These are phyloP conservation scores for Trichosporon ovoides DNA, from an alignment of 1,284 basidiomycete species.

Conservation along the genomic window DNA sequence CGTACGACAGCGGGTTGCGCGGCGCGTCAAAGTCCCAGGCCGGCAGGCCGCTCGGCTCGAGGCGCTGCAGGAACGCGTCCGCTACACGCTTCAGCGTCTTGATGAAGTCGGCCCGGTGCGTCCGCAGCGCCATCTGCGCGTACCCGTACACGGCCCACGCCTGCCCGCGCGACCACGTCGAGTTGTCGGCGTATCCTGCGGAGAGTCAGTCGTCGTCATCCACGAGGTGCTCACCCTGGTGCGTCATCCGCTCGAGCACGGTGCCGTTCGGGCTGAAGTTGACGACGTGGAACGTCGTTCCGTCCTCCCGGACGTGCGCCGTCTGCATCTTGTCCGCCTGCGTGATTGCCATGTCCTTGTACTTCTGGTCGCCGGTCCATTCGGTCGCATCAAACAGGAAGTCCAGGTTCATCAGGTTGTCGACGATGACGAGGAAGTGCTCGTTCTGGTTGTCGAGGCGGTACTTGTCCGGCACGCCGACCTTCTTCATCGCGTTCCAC, in stretches of 20 bases:
- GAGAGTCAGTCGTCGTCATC: background rate
- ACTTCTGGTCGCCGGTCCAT: conserved; percentile 32
- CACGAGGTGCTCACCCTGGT: conserved; percentile 30
- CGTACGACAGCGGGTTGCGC: conserved; percentile 31
- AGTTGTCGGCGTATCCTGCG: conserved; percentile 33
- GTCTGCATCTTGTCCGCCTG: conserved; percentile 33
- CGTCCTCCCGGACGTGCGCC: conserved; percentile 32
- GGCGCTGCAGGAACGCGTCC: conserved; percentile 32
- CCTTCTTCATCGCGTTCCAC: conserved; percentile 31
- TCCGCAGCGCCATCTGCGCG: conserved; percentile 37
- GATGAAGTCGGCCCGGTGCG: conserved; percentile 35
- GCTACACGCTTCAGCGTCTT: conserved; percentile 27
- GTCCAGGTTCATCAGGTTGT: conserved; percentile 47
- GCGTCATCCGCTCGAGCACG: conserved; percentile 23
- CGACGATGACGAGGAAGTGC: conserved; percentile 42
- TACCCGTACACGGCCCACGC: conserved; percentile 43
- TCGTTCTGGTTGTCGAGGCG: conserved; percentile 30
- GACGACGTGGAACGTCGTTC: conserved; percentile 39
- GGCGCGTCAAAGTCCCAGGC: conserved; percentile 42
- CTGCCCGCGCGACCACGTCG: conserved; percentile 38
- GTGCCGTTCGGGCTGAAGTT: conserved; percentile 27
- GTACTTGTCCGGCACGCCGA: conserved; percentile 23
- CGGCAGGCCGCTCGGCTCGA: conserved; percentile 32
- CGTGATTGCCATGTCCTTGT: conserved; percentile 30
- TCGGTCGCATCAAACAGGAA: conserved; percentile 35